These are phyloP conservation scores for Rhodotorula sp. DNA, from an alignment of 1,284 basidiomycete genomes.

Conservation along the genomic window DNA sequence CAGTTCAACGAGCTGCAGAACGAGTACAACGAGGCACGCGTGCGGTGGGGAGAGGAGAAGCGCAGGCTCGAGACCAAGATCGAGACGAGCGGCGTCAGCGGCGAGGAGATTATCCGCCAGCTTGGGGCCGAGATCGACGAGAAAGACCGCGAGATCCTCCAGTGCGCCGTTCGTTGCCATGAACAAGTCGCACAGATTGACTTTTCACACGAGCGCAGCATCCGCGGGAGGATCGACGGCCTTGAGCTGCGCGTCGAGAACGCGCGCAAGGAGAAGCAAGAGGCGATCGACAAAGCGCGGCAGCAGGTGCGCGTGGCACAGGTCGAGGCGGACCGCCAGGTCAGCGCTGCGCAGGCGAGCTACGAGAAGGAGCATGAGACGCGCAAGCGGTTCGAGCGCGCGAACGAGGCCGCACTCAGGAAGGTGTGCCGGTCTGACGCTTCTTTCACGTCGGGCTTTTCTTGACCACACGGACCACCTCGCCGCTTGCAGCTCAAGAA, in stretches of 20 bases:
- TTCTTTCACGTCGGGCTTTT: too few species aligned
- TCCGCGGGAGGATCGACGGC: neutral
- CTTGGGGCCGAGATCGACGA: neutral
- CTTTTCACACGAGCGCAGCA: neutral
- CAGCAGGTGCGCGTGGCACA: neutral
- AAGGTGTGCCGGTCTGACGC: neutral
- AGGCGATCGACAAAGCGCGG: neutral
- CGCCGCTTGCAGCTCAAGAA: neutral
- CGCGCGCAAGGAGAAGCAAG: neutral
- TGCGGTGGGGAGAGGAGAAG: constrained; percentile 3
- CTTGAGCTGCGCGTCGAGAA: neutral
- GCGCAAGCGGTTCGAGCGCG: neutral
- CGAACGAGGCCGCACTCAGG: neutral
- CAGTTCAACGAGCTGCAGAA: neutral
- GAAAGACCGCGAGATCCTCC: neutral
- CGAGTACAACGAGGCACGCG: neutral
- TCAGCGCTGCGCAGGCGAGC: neutral
- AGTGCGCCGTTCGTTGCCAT: neutral
- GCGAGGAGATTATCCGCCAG: neutral
- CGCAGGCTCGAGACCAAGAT: neutral
- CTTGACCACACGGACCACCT: neutral
- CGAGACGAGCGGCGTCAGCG: neutral
- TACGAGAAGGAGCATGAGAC: neutral
- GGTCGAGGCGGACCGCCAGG: neutral
- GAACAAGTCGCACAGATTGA: neutral